Percentiles rank a stretch among this genome's conserved stretches.
phyloP scores from a whole-genome alignment of 129 eudicot species.

The Kitagawia praeruptora region DNA sequence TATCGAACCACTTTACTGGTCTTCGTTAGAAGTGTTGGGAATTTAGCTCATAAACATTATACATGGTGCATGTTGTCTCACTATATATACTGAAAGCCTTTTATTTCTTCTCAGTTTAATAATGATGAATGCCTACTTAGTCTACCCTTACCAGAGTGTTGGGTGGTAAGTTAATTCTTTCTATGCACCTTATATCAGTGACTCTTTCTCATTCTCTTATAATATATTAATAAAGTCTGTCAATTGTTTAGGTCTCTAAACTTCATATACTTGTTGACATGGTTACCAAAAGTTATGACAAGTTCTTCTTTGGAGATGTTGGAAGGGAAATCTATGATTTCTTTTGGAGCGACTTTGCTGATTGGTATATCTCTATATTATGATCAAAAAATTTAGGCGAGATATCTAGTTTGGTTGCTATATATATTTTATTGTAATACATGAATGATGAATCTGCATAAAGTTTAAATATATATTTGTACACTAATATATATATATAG shows the following conservation, averaged over 20 bases:
- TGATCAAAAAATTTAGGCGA: background rate
- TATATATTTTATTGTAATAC: background rate
- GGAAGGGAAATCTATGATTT: constrained; percentile 86
- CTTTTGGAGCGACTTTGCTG: constrained; percentile 98
- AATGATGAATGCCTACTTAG: constrained; percentile 43
- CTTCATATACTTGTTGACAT: constrained; percentile 78
- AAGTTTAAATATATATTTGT: background rate
- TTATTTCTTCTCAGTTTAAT: constrained; percentile 48
- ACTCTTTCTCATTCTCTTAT: constrained; percentile 1
- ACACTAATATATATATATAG: too few species aligned
- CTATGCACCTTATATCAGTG: constrained; percentile 12
- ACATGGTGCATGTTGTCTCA: background rate
- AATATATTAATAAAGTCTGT: background rate
- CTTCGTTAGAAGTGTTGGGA: background rate
- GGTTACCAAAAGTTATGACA: constrained; percentile 81
- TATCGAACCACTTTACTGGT: background rate
- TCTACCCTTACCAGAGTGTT: constrained; percentile 78
- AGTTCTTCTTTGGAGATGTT: constrained; percentile 83
- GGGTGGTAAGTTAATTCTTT: constrained; percentile 72
- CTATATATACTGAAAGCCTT: background rate
- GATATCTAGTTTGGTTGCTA: background rate
- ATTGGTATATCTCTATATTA: constrained; percentile 49
- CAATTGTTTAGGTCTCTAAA: constrained; percentile 61
- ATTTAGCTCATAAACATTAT: background rate
- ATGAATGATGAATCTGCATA: background rate